These are phyloP conservation scores for Chlorella sp. DNA, from an alignment of 139 green algal species.

Conservation along the genomic window DNA sequence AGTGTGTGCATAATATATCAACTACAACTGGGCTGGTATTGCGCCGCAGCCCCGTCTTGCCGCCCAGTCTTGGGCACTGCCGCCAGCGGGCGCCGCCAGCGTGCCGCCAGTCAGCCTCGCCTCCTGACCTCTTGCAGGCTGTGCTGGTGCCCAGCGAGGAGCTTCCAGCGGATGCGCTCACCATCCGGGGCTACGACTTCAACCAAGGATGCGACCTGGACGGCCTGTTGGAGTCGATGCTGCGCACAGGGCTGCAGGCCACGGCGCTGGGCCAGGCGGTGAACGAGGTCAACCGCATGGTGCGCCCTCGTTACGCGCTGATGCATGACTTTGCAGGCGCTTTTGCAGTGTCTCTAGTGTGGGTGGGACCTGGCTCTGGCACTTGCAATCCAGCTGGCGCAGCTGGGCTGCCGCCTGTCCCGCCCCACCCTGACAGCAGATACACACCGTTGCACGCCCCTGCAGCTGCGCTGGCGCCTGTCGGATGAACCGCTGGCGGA, in stretches of 20 bases:
- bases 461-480: slow-evolving; percentile 88
- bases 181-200: slow-evolving; percentile 86
- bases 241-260: slow-evolving; percentile 89
- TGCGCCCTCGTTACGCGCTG: slow-evolving; percentile 39
- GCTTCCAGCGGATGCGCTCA: slow-evolving; percentile 58
- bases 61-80: not conserved
- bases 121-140: slow-evolving; percentile 48
- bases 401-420: not conserved
- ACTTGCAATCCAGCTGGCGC: not conserved
- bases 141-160: slow-evolving; percentile 69
- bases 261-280: slow-evolving; percentile 88
- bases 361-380: not conserved
- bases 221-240: slow-evolving; percentile 81
- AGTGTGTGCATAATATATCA: not conserved
- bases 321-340: not conserved
- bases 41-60: no score
- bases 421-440: not conserved
- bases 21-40: no score
- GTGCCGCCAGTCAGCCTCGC: not conserved
- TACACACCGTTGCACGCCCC: not conserved
- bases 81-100: not conserved
- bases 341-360: not conserved
- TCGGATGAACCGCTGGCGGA: slow-evolving; percentile 75
- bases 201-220: slow-evolving; percentile 74
- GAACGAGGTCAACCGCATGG: slow-evolving; percentile 96